Evolutionary conservation across 768 basidiomycete genomes (phyloP).

Genomic region (Leccinellum albellum): DNA sequence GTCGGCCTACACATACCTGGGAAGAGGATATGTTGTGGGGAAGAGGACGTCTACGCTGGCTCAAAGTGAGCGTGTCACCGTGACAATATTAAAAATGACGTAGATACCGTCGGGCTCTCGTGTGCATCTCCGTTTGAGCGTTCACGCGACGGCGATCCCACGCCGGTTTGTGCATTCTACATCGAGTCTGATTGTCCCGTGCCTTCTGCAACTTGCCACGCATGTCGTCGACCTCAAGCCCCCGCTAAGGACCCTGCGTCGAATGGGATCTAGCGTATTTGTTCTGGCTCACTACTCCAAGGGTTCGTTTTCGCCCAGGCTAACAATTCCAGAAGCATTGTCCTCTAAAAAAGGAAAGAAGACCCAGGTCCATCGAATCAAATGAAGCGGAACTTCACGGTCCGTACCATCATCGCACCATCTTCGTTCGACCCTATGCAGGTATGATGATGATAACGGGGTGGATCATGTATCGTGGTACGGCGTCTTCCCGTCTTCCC

Average conservation of each 20-base stretch:
- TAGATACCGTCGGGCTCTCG: background rate
- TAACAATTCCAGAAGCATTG: background rate
- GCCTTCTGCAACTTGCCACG: background rate
- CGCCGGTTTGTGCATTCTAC: background rate
- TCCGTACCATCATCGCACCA: background rate
- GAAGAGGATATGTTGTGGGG: background rate
- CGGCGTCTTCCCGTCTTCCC: background rate
- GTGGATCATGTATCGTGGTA: background rate
- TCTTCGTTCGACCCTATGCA: background rate
- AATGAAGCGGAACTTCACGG: background rate
- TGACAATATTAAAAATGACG: background rate
- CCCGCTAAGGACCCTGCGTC: background rate
- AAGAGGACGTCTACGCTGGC: background rate
- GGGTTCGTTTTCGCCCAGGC: background rate
- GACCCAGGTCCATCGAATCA: background rate
- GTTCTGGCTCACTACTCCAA: background rate
- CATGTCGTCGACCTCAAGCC: background rate
- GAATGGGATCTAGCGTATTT: background rate
- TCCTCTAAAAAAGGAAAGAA: background rate
- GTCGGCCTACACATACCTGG: background rate
- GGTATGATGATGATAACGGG: background rate
- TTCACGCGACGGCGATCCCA: background rate
- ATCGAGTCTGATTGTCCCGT: background rate
- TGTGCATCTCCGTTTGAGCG: background rate
- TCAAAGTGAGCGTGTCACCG: background rate